Evolutionary conservation across 1,284 basidiomycete species (phyloP).

Genomic region (Psilocybe mexicana): DNA sequence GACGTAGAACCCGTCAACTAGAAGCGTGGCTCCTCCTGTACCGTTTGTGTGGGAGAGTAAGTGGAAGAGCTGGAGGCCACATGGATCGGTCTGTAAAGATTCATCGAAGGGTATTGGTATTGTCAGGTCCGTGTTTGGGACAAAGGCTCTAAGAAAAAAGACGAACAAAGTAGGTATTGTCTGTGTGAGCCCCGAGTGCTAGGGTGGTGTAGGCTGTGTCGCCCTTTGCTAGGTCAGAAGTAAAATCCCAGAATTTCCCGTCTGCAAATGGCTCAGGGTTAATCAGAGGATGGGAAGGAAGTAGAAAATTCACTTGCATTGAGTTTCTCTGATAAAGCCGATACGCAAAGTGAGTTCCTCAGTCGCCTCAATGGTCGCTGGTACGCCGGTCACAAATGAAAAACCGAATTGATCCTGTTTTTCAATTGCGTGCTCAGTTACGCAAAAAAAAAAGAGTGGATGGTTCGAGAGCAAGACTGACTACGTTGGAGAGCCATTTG

Average conservation of each 20-base stretch:
- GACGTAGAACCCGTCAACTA: slow-evolving; percentile 94
- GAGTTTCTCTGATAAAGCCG: slow-evolving; percentile 90
- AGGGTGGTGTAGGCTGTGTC: slow-evolving; percentile 92
- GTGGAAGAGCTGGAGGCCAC: slow-evolving; percentile 94
- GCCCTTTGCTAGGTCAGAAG: slow-evolving; percentile 87
- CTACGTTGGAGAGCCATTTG: slow-evolving; percentile 83
- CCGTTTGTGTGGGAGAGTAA: slow-evolving; percentile 85
- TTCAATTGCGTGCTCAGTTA: not conserved
- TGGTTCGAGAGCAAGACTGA: slow-evolving; percentile 37
- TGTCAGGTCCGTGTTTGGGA: not conserved
- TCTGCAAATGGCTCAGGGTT: slow-evolving; percentile 44
- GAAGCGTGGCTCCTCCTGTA: slow-evolving; percentile 82
- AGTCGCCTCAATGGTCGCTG: slow-evolving; percentile 81
- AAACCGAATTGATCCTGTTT: slow-evolving; percentile 84
- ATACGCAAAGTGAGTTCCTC: slow-evolving; percentile 79
- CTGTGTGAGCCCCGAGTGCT: slow-evolving; percentile 89
- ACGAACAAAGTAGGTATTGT: slow-evolving; percentile 90
- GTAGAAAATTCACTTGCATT: slow-evolving; percentile 59
- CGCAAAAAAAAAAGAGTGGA: not conserved
- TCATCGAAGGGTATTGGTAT: slow-evolving; percentile 3
- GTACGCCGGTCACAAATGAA: slow-evolving; percentile 84
- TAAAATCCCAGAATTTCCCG: slow-evolving; percentile 97
- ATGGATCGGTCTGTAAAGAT: slow-evolving; percentile 77
- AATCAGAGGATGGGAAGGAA: not conserved
- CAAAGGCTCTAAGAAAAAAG: not conserved